A percentile compares a stretch with the other conserved stretches of the same genome.
Evolutionary conservation across 2,329 filamentous ascomycete genomes (phyloP).

Genomic region (Lachnellula occidentalis): DNA sequence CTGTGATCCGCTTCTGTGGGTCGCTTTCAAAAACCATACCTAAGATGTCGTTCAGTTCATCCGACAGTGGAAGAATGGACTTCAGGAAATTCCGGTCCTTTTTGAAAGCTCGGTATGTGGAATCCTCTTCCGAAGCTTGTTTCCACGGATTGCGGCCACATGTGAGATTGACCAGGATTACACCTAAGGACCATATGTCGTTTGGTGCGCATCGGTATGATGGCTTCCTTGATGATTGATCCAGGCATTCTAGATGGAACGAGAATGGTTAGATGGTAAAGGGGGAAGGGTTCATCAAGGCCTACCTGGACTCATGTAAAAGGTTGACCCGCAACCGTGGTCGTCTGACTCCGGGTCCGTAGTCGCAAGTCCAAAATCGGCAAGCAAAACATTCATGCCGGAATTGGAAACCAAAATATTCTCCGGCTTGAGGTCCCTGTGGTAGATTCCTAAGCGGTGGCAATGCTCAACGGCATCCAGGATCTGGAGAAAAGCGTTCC

Average conservation of each 20-base stretch:
- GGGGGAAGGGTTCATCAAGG: constrained; percentile 24
- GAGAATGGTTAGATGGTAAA: constrained; percentile 28
- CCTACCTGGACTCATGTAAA: constrained; percentile 99
- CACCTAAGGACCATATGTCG: constrained; percentile 96
- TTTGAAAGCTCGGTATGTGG: constrained; percentile 87
- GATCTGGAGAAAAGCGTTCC: constrained; percentile 86
- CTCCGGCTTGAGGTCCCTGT: constrained; percentile 95
- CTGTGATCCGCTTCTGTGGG: constrained; percentile 74
- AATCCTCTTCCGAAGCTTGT: constrained; percentile 86
- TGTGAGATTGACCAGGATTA: constrained; percentile 94
- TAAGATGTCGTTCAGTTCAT: constrained; percentile 84
- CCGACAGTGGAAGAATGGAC: constrained; percentile 84
- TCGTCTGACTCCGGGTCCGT: constrained; percentile 79
- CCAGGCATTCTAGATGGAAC: constrained; percentile 67
- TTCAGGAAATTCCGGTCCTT: constrained; percentile 82
- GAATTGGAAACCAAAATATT: constrained; percentile 90
- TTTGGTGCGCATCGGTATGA: constrained; percentile 91
- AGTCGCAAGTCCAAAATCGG: constrained; percentile 94
- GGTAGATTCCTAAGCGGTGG: constrained; percentile 90
- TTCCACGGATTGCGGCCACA: constrained; percentile 99
- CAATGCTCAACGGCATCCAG: constrained; percentile 95
- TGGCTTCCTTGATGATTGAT: constrained; percentile 67
- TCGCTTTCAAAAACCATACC: constrained; percentile 82
- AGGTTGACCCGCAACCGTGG: constrained; percentile 96
- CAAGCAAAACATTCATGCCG: constrained; percentile 87